Base-by-base conservation (phyloP, 2,329 filamentous ascomycete species). In the Ophiostoma piceae region DNA sequence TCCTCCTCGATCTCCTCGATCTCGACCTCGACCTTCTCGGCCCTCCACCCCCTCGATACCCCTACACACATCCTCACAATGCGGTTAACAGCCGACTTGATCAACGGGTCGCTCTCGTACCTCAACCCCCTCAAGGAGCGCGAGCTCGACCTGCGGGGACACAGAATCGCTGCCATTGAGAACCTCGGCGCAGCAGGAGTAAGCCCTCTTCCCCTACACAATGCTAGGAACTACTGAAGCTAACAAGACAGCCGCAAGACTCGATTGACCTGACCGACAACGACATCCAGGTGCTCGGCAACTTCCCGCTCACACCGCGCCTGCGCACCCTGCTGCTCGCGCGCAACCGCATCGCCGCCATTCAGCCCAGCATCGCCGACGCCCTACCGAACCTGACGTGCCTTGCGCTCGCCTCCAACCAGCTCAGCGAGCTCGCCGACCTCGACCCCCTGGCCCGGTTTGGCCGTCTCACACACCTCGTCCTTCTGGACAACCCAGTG, bases 211-310 rank as follows among this genome's bases (percentile, higher is more conserved):
- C 32, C 51, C 60, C 64, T 68, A 1, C 2, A 29, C 26, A 29
- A 29, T 29, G 26, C 26, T 29, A 29, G 26, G 26, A 2, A 1
- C 26, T 29, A 29, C 26, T 29, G 26, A 29, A 29, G 57, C 57
- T 62, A 32, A 64, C 60, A 14, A 7, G 7, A 19, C 76, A 96
- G 92, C 92, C 94, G 76, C 93, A 96, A 86, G 95, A 98, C 83
- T 89, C 92, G 74, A 96, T 99, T 84, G 95, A 99, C 82, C 90
- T 99, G 77, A 98, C 95, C 80, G 95, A 99, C 84, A 99, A 99
- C 80, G 94, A 97, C 80, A 94, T 99, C 77, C 88, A 92, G 75
- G 84, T 90, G 67, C 87, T 99, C 73, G 90, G 89, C 74, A 97
- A 97, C 82, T 97, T 99, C 79, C 95, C 95, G 3, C 88, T 96